A percentile compares a stretch with the other conserved stretches of the same genome.
These are phyloP conservation scores for Rhexocercosporidium sp. DNA, from an alignment of 2,329 filamentous ascomycete species.

Conservation along the genomic window DNA sequence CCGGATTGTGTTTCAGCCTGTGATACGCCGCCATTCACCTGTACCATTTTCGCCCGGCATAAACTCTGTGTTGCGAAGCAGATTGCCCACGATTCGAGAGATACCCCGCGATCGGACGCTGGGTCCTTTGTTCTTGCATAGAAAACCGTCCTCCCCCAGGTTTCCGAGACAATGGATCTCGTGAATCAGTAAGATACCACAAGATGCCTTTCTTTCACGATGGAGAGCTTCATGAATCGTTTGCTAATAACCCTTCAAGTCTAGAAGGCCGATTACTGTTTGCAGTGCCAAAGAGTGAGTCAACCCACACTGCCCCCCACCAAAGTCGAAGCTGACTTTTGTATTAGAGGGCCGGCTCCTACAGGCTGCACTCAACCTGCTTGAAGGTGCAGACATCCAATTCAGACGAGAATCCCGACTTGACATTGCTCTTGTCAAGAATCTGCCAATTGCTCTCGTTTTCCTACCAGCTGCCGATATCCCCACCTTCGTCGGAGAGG, in stretches of 20 bases:
- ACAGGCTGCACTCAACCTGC: conserved; percentile 84
- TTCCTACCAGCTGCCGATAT: conserved; percentile 98
- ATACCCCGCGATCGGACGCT: conserved; percentile 27
- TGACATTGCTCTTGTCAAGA: conserved; percentile 97
- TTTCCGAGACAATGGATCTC: conserved; percentile 56
- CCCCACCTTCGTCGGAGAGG: conserved; percentile 95
- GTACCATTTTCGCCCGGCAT: conserved; percentile 3
- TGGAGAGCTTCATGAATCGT: conserved; percentile 48
- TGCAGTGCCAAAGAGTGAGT: conserved; percentile 96
- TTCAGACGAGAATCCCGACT: conserved; percentile 94
- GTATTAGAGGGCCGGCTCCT: conserved; percentile 86
- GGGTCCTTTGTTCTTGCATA: conserved; percentile 18
- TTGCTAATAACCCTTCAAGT: conserved; percentile 57
- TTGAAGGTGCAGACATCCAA: conserved; percentile 93
- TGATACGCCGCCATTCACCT: conserved; percentile 5
- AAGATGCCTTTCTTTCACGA: conserved; percentile 30
- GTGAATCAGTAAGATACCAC: conserved; percentile 58
- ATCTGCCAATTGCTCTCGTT: conserved; percentile 91
- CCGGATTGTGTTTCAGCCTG: not conserved
- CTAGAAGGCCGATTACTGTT: conserved; percentile 93
- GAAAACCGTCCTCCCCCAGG: conserved; percentile 17
- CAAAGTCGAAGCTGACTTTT: conserved; percentile 19
- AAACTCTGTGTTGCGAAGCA: conserved; percentile 2
- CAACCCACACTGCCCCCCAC: conserved; percentile 7
- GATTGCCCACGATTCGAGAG: not conserved